Evolutionary conservation across 1,284 basidiomycete genomes (phyloP).

Genomic region (Rhodotorula sp.): DNA sequence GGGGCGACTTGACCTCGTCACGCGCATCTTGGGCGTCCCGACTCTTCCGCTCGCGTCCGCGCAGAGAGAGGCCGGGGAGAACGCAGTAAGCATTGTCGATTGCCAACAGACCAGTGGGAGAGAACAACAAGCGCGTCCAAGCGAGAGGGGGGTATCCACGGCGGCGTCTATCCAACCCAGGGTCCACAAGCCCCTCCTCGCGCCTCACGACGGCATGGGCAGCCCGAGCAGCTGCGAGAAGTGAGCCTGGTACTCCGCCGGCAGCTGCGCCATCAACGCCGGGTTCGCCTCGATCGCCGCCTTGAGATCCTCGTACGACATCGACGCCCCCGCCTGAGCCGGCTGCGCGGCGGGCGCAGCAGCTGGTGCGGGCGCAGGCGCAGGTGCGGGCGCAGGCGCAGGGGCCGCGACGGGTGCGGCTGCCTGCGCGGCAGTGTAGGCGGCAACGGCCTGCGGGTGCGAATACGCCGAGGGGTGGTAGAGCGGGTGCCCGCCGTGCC

Average conservation of each 20-base stretch:
- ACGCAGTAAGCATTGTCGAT: neutral
- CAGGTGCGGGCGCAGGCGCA: neutral
- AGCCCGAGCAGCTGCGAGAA: conserved; percentile 17
- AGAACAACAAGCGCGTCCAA: neutral
- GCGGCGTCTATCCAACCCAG: no score
- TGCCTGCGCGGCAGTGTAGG: neutral
- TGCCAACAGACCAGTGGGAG: neutral
- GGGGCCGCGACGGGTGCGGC: neutral
- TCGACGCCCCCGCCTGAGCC: conserved; percentile 16
- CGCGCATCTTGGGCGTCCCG: no score
- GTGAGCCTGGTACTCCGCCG: conserved; percentile 33
- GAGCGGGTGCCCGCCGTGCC: conserved; percentile 21
- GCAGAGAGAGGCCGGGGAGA: no score
- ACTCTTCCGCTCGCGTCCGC: no score
- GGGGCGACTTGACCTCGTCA: no score
- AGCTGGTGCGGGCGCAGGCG: neutral
- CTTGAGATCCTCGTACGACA: conserved; percentile 35
- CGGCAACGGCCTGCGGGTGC: conserved; percentile 2
- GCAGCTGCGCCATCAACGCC: conserved; percentile 35
- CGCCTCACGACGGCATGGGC: neutral
- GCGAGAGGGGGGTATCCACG: neutral
- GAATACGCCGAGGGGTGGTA: conserved; percentile 33
- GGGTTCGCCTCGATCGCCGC: conserved; percentile 31
- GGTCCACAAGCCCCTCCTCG: neutral
- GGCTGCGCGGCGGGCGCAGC: neutral